phyloP scores from a whole-genome alignment of 192 early-diverging fungal species.

The Diversispora eburnea region DNA sequence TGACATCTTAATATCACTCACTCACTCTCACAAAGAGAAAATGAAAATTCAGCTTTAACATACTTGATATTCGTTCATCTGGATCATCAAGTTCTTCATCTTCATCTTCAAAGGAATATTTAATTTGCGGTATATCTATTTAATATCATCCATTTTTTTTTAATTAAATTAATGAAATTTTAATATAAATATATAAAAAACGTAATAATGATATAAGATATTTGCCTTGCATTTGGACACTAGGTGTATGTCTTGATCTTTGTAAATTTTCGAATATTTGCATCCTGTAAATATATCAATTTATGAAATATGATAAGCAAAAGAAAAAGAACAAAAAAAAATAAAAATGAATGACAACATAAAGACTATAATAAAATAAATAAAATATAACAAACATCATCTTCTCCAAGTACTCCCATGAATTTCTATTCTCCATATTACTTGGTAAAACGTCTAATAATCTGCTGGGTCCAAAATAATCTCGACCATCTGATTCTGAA shows the following conservation, averaged over 20 bases:
- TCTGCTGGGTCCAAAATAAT: constrained; percentile 90
- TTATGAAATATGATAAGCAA: neutral
- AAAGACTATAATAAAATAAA: neutral
- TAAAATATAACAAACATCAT: neutral
- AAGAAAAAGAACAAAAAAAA: neutral
- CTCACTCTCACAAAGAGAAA: neutral
- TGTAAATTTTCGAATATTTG: constrained; percentile 62
- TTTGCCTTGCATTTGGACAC: constrained; percentile 75
- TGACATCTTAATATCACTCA: neutral
- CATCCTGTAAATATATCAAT: constrained; percentile 24
- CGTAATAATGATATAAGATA: neutral
- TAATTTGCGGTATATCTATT: constrained; percentile 10
- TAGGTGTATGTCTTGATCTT: constrained; percentile 68
- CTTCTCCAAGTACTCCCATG: constrained; percentile 45
- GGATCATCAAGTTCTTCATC: constrained; percentile 62
- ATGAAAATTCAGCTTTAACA: neutral
- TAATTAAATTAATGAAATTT: neutral
- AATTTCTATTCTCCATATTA: constrained; percentile 86
- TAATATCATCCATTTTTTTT: neutral
- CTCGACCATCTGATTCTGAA: constrained; percentile 38
- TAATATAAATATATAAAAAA: neutral
- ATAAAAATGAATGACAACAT: neutral
- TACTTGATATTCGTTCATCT: constrained; percentile 59
- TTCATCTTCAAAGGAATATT: constrained; percentile 30
- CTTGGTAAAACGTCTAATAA: constrained; percentile 78